phyloP scores from a whole-genome alignment of 768 basidiomycete species.

The Pseudohyphozyma bogoriensis region DNA sequence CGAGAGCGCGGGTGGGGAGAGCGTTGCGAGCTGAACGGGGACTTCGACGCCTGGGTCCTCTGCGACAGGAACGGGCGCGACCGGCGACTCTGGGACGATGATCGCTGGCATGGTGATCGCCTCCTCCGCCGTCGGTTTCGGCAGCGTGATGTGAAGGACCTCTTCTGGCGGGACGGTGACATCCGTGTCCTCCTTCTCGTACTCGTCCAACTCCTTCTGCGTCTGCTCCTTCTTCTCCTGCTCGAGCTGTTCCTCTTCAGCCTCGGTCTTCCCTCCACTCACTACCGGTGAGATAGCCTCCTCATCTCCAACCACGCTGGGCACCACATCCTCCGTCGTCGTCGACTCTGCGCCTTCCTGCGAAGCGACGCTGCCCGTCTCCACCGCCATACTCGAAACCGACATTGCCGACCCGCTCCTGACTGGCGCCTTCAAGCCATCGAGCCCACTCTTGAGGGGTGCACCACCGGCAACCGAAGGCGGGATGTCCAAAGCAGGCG shows the following conservation, averaged over 20 bases:
- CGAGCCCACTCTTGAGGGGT: constrained; percentile 4
- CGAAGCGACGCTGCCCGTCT: background rate
- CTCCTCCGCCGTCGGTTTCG: too few relatives aligned
- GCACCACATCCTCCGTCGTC: background rate
- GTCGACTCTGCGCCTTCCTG: too few relatives aligned
- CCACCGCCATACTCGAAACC: constrained; percentile 7
- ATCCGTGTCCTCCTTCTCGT: background rate
- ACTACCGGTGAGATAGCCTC: too few relatives aligned
- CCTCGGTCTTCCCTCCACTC: background rate
- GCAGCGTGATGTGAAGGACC: too few relatives aligned
- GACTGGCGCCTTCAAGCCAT: background rate
- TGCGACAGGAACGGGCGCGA: too few relatives aligned
- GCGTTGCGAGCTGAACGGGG: too few relatives aligned
- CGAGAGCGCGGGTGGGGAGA: too few relatives aligned
- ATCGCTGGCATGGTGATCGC: too few relatives aligned
- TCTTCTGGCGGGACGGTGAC: background rate
- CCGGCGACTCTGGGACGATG: too few relatives aligned
- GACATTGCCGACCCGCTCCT: constrained; percentile 7
- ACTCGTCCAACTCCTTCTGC: background rate
- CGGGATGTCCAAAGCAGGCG: background rate
- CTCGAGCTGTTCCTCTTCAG: background rate
- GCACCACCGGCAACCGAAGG: too few relatives aligned
- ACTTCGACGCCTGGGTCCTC: too few relatives aligned
- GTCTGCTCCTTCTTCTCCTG: background rate
- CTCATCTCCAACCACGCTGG: background rate